A percentile compares a stretch with the other conserved stretches of the same genome.
Conservation (phyloP, 257 asterid genomes). For the Lavandula angustifolia region DNA sequence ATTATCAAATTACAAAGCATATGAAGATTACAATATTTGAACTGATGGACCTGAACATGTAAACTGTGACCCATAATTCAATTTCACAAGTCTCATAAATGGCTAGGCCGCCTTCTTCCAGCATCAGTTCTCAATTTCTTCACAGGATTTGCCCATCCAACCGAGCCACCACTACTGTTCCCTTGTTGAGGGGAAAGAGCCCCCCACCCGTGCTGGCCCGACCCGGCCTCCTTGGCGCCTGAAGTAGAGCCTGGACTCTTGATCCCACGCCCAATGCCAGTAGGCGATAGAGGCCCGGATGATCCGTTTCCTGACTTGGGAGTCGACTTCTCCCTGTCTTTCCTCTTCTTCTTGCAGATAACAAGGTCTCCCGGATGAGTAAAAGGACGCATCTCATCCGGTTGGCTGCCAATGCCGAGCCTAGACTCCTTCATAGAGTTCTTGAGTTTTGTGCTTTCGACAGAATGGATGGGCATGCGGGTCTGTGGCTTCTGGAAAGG, state of each 20-base stretch:
- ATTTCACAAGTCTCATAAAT: constrained; percentile 43
- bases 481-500: constrained; percentile 65
- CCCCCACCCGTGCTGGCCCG: constrained; percentile 60
- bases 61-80: constrained; percentile 18
- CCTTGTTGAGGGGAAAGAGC: constrained; percentile 63
- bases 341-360: constrained; percentile 90
- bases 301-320: constrained; percentile 52
- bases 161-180: constrained; percentile 52
- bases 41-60: constrained; percentile 19
- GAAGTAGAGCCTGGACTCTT: constrained; percentile 61
- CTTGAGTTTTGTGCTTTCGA: constrained; percentile 51
- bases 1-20: constrained; percentile 34
- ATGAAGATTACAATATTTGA: constrained; percentile 12
- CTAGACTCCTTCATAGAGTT: constrained; percentile 46
- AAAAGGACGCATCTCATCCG: constrained; percentile 55
- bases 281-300: constrained; percentile 72
- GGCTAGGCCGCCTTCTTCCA: constrained; percentile 82
- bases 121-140: constrained; percentile 86
- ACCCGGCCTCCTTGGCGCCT: constrained; percentile 47
- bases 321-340: constrained; percentile 74
- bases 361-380: constrained; percentile 94
- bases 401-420: constrained; percentile 54
- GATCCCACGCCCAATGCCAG: constrained; percentile 53
- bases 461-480: constrained; percentile 48
- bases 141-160: constrained; percentile 97